Percentiles rank a stretch among this genome's conserved stretches.
phyloP scores from a whole-genome alignment of 495 filamentous ascomycete genomes.

The Xylaria curta region DNA sequence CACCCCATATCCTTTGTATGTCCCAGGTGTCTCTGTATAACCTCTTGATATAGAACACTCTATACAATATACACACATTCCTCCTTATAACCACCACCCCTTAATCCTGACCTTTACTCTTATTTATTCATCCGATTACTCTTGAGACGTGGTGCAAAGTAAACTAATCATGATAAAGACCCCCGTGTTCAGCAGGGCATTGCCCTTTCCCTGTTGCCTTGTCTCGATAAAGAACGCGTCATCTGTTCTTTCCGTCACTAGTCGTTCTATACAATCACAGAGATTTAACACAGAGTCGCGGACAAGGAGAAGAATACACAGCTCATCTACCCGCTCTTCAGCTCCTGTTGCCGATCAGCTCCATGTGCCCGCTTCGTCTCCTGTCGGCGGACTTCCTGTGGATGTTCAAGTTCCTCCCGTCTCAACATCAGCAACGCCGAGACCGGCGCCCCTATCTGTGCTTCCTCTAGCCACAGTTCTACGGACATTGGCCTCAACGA shows the following conservation, averaged over 20 bases:
- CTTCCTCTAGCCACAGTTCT: slow-evolving; percentile 77
- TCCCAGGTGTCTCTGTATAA: background rate
- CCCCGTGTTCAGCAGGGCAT: slow-evolving; percentile 34
- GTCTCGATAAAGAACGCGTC: slow-evolving; percentile 30
- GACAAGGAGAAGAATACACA: slow-evolving; percentile 45
- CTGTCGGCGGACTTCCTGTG: slow-evolving; percentile 30
- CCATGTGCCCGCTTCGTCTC: slow-evolving; percentile 27
- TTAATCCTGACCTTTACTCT: background rate
- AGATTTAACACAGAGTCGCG: slow-evolving; percentile 21
- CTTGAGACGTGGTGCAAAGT: background rate
- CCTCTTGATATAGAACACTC: background rate
- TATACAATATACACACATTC: background rate
- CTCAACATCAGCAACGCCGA: slow-evolving; percentile 31
- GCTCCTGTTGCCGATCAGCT: slow-evolving; percentile 31
- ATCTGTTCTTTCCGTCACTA: slow-evolving; percentile 34
- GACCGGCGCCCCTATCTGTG: slow-evolving; percentile 65
- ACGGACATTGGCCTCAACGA: slow-evolving; percentile 78
- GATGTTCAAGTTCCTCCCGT: slow-evolving; percentile 27
- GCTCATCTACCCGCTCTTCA: slow-evolving; percentile 47
- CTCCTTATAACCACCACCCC: background rate
- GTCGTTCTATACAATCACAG: slow-evolving; percentile 29
- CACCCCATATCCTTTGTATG: slow-evolving; percentile 2
- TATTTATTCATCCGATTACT: background rate
- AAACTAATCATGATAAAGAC: slow-evolving; percentile 37
- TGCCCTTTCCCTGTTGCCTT: slow-evolving; percentile 30